phyloP scores from a whole-genome alignment of 1,284 basidiomycete genomes.

The Quambalaria eucalypti region DNA sequence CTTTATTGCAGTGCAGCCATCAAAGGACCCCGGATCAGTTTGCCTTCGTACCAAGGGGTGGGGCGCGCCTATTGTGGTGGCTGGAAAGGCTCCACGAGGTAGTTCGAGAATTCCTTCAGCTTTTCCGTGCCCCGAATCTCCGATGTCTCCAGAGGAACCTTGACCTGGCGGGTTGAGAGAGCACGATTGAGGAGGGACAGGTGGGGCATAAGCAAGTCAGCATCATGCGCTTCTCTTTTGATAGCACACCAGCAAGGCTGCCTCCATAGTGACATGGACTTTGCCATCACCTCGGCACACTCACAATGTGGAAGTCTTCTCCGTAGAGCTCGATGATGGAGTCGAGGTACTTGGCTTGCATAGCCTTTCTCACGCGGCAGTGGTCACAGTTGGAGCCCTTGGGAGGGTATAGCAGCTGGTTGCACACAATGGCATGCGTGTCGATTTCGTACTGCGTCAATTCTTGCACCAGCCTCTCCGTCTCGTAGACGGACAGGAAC shows the following conservation, averaged over 20 bases:
- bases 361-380: slow-evolving; percentile 83
- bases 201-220: too few species aligned
- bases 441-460: slow-evolving; percentile 93
- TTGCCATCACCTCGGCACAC: too few species aligned
- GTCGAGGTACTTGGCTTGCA: slow-evolving; percentile 64
- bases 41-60: neutral
- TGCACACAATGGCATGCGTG: slow-evolving; percentile 96
- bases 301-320: slow-evolving; percentile 44
- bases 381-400: slow-evolving; percentile 84
- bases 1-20: too few species aligned
- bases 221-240: too few species aligned
- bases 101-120: slow-evolving; percentile 57
- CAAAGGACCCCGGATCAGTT: neutral
- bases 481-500: slow-evolving; percentile 95
- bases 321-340: slow-evolving; percentile 45
- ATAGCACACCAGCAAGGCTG: too few species aligned
- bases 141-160: slow-evolving; percentile 85
- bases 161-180: too few species aligned
- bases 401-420: slow-evolving; percentile 91
- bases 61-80: slow-evolving; percentile 12
- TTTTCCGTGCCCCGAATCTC: slow-evolving; percentile 92
- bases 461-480: slow-evolving; percentile 92
- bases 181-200: too few species aligned
- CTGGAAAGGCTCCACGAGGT: slow-evolving; percentile 33
- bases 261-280: too few species aligned